Conservation (phyloP, 768 basidiomycete genomes). For the Termitomyces sp. region DNA sequence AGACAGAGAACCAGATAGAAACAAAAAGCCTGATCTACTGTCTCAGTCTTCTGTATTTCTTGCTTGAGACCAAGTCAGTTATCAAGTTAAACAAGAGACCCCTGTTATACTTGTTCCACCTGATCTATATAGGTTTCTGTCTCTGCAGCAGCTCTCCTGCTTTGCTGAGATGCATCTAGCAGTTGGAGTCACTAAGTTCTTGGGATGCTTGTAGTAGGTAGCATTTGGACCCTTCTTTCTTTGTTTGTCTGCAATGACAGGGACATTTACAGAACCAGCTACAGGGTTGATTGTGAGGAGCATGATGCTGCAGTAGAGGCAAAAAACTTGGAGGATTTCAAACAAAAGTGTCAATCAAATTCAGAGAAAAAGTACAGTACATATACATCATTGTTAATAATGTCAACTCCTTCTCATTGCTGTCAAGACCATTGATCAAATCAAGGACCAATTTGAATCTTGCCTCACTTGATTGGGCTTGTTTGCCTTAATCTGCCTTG, state of each 20-base stretch:
- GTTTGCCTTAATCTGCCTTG: neutral
- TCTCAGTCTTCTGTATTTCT: neutral
- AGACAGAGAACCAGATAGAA: neutral
- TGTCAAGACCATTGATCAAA: neutral
- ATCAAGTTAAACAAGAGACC: no score
- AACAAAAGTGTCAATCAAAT: neutral
- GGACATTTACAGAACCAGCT: neutral
- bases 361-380: neutral
- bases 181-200: neutral
- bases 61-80: neutral
- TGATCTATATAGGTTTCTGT: no score
- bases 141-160: no score
- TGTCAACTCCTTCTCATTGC: no score
- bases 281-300: neutral
- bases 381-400: neutral
- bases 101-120: no score
- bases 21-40: no score
- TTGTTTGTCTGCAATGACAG: neutral
- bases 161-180: neutral
- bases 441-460: neutral
- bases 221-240: neutral
- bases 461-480: neutral
- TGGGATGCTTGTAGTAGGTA: neutral
- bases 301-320: no score
- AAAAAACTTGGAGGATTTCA: neutral